A percentile compares a stretch with the other conserved stretches of the same genome.
Conservation (phyloP, 352 stramenopile species). For the Pythium scleroteichum region DNA sequence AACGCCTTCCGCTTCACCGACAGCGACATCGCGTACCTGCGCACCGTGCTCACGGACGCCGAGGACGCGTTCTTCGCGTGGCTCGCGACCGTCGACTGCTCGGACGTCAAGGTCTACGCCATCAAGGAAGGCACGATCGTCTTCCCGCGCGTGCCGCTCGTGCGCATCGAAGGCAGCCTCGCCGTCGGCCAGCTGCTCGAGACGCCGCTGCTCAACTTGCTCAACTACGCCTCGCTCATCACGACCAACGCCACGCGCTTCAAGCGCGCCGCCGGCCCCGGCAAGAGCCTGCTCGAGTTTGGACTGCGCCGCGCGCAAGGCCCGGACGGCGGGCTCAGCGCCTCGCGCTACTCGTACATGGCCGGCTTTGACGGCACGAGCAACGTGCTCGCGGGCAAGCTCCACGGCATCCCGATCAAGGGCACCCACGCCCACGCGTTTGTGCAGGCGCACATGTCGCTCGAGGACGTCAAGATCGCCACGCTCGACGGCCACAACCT, state of each 20-base stretch:
- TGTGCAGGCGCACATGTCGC: slow-evolving; percentile 94
- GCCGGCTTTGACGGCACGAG: slow-evolving; percentile 97
- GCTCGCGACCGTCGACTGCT: slow-evolving; percentile 93
- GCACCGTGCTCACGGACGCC: slow-evolving; percentile 81
- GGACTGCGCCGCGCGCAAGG: slow-evolving; percentile 94
- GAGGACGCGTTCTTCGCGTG: slow-evolving; percentile 96
- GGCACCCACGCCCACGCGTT: slow-evolving; percentile 99
- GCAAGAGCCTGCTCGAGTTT: slow-evolving; percentile 93
- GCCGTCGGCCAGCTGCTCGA: slow-evolving; percentile 97
- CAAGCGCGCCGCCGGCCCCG: slow-evolving; percentile 89
- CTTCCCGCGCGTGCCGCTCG: slow-evolving; percentile 95
- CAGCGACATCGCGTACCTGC: slow-evolving; percentile 95
- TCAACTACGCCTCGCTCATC: slow-evolving; percentile 98
- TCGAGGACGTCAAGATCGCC: slow-evolving; percentile 89
- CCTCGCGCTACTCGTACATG: slow-evolving; percentile 97
- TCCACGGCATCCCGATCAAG: slow-evolving; percentile 94
- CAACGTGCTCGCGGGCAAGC: slow-evolving; percentile 97
- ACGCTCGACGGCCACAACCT: slow-evolving; percentile 78
- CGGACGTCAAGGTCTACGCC: slow-evolving; percentile 91
- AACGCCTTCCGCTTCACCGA: slow-evolving; percentile 94
- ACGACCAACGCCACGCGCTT: slow-evolving; percentile 98
- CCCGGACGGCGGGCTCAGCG: slow-evolving; percentile 96
- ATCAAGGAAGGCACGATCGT: slow-evolving; percentile 96
- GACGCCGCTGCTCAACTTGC: slow-evolving; percentile 97
- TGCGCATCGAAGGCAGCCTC: slow-evolving; percentile 93